Base-by-base conservation (phyloP, 257 asterid species). In the Solanum infundibuliforme region DNA sequence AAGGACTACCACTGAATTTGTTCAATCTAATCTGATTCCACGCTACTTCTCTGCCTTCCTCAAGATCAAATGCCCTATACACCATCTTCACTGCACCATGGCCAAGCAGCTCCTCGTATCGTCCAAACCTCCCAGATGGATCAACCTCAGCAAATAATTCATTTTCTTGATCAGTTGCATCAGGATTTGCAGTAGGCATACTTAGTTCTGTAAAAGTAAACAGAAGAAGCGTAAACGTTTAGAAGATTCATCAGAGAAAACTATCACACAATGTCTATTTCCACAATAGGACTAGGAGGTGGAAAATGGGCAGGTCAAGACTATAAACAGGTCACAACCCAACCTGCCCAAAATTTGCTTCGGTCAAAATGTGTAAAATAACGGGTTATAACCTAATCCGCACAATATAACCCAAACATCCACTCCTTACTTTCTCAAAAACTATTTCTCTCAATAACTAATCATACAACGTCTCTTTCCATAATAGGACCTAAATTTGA, bases 101-200 rank as follows among this genome's bases (percentile, higher is more conserved):
- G 27, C 88, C 88, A 11, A 86, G 83, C 0, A 86, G 88, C 21
- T 86, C 88, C 18, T 36, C 20, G 52, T 86, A 86, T 20, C 88
- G 66, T 74, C 88, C 88, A 69, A 86, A 86, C 46, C 88, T 43
- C 43, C 88, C 88, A 8, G 83, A 69, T 29, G 88, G 88, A 86
- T 86, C 88, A 86, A 86, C 32, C 83, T 86, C 88, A 29, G 79
- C 83, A 41, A 86, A 86, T 38, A 60, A 36, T 43, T 86, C 88
- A 27, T 34, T 38, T 48, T 86, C 88, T 86, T 86, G 35, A 77
- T 77, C 82, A 74, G 48, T 74, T 36, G 46, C 82, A 35, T 74
- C 62, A 77, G 60, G 84, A 77, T 25, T 39, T 77, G 62, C 84
- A 12, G 62, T 77, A 6, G 84, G 84, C 84, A 77, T 77, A n/a